Conservation (phyloP, 1,139 yeast species). For the Spathaspora sp. region DNA sequence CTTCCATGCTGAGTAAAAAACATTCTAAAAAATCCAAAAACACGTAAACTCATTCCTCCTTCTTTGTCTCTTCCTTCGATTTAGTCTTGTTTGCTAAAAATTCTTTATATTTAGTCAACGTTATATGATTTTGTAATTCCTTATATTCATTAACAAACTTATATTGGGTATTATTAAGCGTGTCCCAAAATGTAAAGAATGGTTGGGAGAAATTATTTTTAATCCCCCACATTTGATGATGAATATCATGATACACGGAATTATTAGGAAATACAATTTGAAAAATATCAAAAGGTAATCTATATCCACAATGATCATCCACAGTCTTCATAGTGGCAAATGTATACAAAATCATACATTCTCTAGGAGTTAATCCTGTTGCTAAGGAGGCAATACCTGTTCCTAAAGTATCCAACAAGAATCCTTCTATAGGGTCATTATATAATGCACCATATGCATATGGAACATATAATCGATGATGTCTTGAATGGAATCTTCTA, state of each 20-base stretch:
- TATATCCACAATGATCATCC: constrained; percentile 97
- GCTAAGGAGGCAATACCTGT: constrained; percentile 77
- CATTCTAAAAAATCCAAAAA: constrained; percentile 1
- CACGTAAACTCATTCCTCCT: constrained; percentile 6
- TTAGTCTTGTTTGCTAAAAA: constrained; percentile 49
- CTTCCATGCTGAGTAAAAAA: not conserved
- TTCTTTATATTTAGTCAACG: constrained; percentile 60
- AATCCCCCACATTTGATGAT: constrained; percentile 94
- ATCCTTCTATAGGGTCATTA: constrained; percentile 93
- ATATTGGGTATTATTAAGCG: constrained; percentile 67
- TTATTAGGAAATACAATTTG: constrained; percentile 91
- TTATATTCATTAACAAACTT: constrained; percentile 62
- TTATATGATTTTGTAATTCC: constrained; percentile 55
- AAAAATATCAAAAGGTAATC: constrained; percentile 86
- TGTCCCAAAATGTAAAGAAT: constrained; percentile 93
- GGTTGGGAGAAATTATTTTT: constrained; percentile 96
- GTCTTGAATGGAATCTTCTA: constrained; percentile 85
- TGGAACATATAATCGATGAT: constrained; percentile 91
- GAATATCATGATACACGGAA: constrained; percentile 94
- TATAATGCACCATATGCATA: constrained; percentile 95
- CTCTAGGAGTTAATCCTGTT: constrained; percentile 71
- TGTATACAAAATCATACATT: constrained; percentile 68
- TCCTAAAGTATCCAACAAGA: constrained; percentile 85
- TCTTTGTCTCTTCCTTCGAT: constrained; percentile 13
- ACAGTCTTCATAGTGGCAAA: constrained; percentile 95